These are phyloP conservation scores for Pezicula radicicola DNA, from an alignment of 2,329 filamentous ascomycete genomes.

Conservation along the genomic window DNA sequence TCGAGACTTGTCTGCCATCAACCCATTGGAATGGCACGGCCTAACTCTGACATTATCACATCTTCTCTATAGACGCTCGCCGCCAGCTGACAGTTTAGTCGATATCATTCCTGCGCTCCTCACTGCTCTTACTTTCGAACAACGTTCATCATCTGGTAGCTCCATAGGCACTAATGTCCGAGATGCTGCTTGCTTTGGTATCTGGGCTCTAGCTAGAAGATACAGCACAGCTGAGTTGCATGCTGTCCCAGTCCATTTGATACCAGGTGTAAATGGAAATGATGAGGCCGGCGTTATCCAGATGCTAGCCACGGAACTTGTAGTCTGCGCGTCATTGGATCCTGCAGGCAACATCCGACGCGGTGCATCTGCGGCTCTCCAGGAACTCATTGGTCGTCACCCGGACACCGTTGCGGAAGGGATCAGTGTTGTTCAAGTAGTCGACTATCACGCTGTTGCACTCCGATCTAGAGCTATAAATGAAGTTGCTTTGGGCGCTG, in stretches of 20 bases:
- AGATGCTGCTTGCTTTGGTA: conserved; percentile 93
- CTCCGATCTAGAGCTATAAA: conserved; percentile 79
- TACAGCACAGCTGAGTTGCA: conserved; percentile 80
- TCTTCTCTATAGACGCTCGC: conserved; percentile 79
- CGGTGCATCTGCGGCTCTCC: conserved; percentile 87
- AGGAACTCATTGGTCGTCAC: conserved; percentile 91
- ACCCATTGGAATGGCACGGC: conserved; percentile 88
- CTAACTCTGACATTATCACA: conserved; percentile 85
- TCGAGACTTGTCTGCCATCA: conserved; percentile 68
- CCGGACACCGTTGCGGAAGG: conserved; percentile 80
- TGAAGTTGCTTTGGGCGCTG: conserved; percentile 69
- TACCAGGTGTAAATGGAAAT: conserved; percentile 24
- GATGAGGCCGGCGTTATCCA: conserved; percentile 58
- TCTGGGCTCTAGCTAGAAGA: conserved; percentile 87
- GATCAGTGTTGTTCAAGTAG: conserved; percentile 80
- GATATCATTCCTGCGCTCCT: conserved; percentile 75
- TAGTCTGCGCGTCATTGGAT: conserved; percentile 80
- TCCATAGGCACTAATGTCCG: conserved; percentile 87
- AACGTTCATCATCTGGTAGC: conserved; percentile 78
- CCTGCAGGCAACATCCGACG: conserved; percentile 90
- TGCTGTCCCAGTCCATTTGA: conserved; percentile 45
- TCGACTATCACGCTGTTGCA: conserved; percentile 92
- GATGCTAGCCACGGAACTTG: conserved; percentile 74
- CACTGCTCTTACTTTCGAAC: conserved; percentile 82
- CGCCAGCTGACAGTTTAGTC: conserved; percentile 66